Percentiles rank a stretch among this genome's conserved stretches.
phyloP scores from a whole-genome alignment of 805 yeast genomes.

The Yarrowia sp. region DNA sequence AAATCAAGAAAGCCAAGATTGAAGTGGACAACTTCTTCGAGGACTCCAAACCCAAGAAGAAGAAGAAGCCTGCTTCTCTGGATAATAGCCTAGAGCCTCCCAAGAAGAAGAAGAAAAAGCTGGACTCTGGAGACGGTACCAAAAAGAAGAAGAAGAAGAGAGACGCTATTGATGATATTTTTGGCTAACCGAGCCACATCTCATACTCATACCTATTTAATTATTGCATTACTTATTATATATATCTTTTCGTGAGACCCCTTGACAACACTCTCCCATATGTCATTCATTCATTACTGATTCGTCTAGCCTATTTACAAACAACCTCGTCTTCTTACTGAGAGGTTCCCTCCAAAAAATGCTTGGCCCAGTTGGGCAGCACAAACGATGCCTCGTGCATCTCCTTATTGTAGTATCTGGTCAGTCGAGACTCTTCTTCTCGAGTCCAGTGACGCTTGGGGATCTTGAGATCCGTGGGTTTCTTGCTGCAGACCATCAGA shows the following conservation, averaged over 20 bases:
- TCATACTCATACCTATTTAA: background rate
- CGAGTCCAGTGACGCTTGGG: conserved; percentile 73
- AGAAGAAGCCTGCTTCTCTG: conserved; percentile 30
- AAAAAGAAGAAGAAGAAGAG: conserved; percentile 57
- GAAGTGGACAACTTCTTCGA: conserved; percentile 36
- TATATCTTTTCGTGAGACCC: no score
- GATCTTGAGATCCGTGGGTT: conserved; percentile 63
- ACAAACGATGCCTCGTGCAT: conserved; percentile 90
- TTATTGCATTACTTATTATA: background rate
- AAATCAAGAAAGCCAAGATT: conserved; percentile 1
- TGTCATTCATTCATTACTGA: conserved; percentile 15
- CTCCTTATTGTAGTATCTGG: conserved; percentile 81
- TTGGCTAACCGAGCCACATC: conserved; percentile 55
- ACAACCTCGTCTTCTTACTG: background rate
- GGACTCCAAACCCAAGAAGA: conserved; percentile 28
- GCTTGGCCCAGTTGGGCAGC: conserved; percentile 88
- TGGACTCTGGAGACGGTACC: background rate
- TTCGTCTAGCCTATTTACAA: background rate
- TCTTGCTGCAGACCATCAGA: conserved; percentile 93
- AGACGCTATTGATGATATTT: conserved; percentile 76
- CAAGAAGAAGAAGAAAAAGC: conserved; percentile 43
- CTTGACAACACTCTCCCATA: background rate
- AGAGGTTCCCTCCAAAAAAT: conserved; percentile 50
- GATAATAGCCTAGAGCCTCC: conserved; percentile 37
- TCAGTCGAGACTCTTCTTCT: conserved; percentile 67